Conservation (phyloP, 805 yeast species). For the Wickerhamiella alocasiicola region DNA sequence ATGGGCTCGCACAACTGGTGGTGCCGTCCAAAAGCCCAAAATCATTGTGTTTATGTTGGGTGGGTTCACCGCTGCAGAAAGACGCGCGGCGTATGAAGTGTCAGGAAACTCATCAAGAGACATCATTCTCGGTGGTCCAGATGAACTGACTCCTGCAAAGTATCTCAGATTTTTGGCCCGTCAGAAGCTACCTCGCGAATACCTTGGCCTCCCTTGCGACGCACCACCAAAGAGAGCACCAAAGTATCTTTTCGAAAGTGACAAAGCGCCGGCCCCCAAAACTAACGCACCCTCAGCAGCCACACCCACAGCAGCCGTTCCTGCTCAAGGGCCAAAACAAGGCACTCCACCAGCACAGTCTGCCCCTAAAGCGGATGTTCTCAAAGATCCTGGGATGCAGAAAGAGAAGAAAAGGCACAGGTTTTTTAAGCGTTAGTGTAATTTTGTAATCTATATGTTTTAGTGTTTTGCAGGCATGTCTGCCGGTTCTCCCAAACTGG, state of each 20-base stretch:
- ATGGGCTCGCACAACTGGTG: constrained; percentile 47
- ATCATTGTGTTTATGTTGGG: constrained; percentile 77
- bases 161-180: constrained; percentile 25
- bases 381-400: constrained; percentile 1
- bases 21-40: constrained; percentile 43
- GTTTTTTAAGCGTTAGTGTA: constrained; percentile 13
- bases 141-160: constrained; percentile 37
- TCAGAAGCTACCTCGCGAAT: constrained; percentile 22
- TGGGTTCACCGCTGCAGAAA: constrained; percentile 75
- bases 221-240: constrained; percentile 25
- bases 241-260: constrained; percentile 23
- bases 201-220: constrained; percentile 25
- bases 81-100: constrained; percentile 61
- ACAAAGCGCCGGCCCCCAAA: constrained; percentile 14
- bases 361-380: not conserved
- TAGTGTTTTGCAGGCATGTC: too few relatives aligned
- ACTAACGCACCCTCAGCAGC: not conserved
- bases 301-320: not conserved
- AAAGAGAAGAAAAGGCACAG: constrained; percentile 14
- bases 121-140: constrained; percentile 70
- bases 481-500: too few relatives aligned
- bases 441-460: too few relatives aligned
- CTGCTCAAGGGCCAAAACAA: not conserved
- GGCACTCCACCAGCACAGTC: not conserved
- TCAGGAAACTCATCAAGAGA: constrained; percentile 47